These are phyloP conservation scores for Akanthomyces dipterigenus DNA, from an alignment of 2,329 filamentous ascomycete species.

Conservation along the genomic window DNA sequence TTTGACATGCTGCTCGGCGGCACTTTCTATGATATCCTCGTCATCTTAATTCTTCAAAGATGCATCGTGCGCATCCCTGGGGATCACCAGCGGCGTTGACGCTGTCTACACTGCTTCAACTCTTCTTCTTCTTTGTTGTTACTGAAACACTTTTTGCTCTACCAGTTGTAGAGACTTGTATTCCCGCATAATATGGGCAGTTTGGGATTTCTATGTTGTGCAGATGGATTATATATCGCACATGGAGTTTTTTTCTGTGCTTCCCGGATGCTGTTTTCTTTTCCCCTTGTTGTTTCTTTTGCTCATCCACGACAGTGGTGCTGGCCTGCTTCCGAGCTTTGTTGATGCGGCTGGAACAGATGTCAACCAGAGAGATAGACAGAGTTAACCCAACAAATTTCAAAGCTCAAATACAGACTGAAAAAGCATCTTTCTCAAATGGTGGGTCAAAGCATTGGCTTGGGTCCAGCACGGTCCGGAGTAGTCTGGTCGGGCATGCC, in stretches of 20 bases:
- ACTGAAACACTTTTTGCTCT: not conserved
- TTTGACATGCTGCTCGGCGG: not conserved
- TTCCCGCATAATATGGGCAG: constrained; percentile 4
- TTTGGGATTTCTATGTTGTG: not conserved
- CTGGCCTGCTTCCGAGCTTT: not conserved
- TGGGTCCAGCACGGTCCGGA: not conserved
- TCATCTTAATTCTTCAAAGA: not conserved
- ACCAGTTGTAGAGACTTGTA: not conserved
- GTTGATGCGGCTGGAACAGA: not conserved
- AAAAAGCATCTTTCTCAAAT: not conserved
- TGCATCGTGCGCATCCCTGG: not conserved
- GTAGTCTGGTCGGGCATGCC: not conserved
- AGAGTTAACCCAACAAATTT: not conserved
- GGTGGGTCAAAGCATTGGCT: not conserved
- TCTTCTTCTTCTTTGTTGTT: not conserved
- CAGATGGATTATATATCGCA: not conserved
- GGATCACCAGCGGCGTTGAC: not conserved
- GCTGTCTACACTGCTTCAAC: not conserved
- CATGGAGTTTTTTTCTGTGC: not conserved
- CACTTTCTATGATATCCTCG: not conserved
- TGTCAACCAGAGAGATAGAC: not conserved
- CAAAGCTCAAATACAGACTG: not conserved
- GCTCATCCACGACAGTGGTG: not conserved
- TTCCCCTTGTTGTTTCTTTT: not conserved
- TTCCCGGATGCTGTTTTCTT: not conserved